These are phyloP conservation scores for Osmanthus fragrans DNA, from an alignment of 257 asterid genomes.

Conservation along the genomic window DNA sequence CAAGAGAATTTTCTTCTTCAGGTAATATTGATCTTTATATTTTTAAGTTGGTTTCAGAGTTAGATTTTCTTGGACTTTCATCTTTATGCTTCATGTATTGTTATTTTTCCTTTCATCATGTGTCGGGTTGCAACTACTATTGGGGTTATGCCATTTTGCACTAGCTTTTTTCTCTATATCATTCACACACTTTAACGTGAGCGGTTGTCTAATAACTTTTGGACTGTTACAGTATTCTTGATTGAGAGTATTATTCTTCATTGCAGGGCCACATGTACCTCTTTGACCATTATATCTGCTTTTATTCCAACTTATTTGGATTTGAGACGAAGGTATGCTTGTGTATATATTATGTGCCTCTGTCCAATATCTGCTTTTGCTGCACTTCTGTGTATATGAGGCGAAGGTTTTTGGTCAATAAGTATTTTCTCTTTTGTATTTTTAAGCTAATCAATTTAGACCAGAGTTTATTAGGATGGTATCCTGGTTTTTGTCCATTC, in stretches of 20 bases:
- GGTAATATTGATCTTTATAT: conserved; percentile 44
- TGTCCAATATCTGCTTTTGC: neutral
- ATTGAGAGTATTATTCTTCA: conserved; percentile 21
- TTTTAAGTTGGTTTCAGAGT: conserved; percentile 3
- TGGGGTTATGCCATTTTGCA: conserved; percentile 6
- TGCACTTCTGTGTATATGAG: neutral
- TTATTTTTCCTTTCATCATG: conserved; percentile 17
- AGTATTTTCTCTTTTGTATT: neutral
- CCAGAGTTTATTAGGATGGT: neutral
- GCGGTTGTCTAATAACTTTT: neutral
- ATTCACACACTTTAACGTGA: conserved; percentile 10
- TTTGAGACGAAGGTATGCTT: conserved; percentile 91
- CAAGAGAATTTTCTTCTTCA: conserved; percentile 96
- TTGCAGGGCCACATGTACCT: conserved; percentile 98
- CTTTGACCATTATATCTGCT: conserved; percentile 81
- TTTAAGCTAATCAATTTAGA: neutral
- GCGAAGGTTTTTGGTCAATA: neutral
- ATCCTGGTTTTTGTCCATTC: neutral
- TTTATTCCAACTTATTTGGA: conserved; percentile 93
- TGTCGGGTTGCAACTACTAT: neutral
- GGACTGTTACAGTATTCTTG: conserved; percentile 1
- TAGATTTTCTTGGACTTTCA: conserved; percentile 3
- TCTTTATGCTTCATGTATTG: conserved; percentile 17
- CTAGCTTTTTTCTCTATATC: conserved; percentile 1
- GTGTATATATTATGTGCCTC: conserved; percentile 2